phyloP scores from a whole-genome alignment of 257 asterid genomes.

The Henckelia pumila region DNA sequence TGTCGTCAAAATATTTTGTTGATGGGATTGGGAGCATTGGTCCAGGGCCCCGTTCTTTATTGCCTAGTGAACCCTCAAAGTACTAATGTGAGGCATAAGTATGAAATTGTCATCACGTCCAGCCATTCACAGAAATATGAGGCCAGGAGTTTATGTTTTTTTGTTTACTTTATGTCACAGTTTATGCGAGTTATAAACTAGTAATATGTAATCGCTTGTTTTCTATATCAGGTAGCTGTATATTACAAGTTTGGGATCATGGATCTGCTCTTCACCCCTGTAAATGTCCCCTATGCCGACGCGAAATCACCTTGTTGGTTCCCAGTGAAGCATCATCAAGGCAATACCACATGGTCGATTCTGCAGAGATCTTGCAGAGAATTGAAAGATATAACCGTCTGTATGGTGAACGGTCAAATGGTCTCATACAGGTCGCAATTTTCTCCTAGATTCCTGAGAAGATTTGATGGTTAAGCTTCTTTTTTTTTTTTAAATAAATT shows the following conservation, averaged over 20 bases:
- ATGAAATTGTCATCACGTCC: not conserved
- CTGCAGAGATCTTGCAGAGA: constrained; percentile 49
- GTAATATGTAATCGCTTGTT: not conserved
- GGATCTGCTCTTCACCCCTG: constrained; percentile 83
- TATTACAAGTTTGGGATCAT: constrained; percentile 79
- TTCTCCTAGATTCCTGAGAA: constrained; percentile 9
- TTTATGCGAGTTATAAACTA: not conserved
- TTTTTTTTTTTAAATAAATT: too few relatives aligned
- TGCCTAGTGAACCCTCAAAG: not conserved
- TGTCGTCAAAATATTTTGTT: constrained; percentile 1
- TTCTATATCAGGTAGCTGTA: constrained; percentile 60
- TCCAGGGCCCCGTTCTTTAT: not conserved
- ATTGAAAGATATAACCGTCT: constrained; percentile 73
- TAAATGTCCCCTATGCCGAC: constrained; percentile 87
- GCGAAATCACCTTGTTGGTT: constrained; percentile 80
- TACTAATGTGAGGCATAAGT: not conserved
- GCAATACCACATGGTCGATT: constrained; percentile 43
- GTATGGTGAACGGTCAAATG: constrained; percentile 52
- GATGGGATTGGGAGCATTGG: constrained; percentile 21
- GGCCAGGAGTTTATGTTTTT: not conserved
- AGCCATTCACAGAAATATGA: not conserved
- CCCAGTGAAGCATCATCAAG: constrained; percentile 66
- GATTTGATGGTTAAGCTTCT: constrained; percentile 16
- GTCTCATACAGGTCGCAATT: constrained; percentile 67
- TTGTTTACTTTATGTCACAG: not conserved